A percentile compares a stretch with the other conserved stretches of the same genome.
These are phyloP conservation scores for Parachlorella kessleri DNA, from an alignment of 139 green algal species.

Conservation along the genomic window DNA sequence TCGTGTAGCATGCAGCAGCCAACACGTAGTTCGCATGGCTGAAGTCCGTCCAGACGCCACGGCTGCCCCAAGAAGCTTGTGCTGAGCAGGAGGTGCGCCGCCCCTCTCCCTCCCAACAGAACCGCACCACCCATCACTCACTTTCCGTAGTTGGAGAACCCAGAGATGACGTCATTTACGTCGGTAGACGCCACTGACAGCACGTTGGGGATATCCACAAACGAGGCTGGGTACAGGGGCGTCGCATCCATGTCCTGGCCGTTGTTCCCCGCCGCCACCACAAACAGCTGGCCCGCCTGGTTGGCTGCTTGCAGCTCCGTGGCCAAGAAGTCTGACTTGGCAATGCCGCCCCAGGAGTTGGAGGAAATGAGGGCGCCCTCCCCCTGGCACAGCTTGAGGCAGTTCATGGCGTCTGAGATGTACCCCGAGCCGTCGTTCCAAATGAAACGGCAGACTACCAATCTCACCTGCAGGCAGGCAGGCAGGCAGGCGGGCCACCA, in stretches of 20 bases:
- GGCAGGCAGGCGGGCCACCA: slow-evolving; percentile 25
- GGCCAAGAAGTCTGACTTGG: slow-evolving; percentile 27
- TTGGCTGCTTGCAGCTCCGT: slow-evolving; percentile 24
- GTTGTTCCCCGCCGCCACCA: slow-evolving; percentile 48
- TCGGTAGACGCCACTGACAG: slow-evolving; percentile 38
- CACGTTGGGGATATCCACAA: slow-evolving; percentile 32
- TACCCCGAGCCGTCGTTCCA: slow-evolving; percentile 31
- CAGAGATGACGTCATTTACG: slow-evolving; percentile 5
- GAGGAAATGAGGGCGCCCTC: slow-evolving; percentile 39
- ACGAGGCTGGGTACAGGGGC: slow-evolving; percentile 39
- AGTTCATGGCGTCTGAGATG: slow-evolving; percentile 48
- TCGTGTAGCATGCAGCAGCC: no score
- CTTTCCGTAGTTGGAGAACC: slow-evolving; percentile 34
- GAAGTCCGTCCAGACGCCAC: background rate
- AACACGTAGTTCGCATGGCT: no score
- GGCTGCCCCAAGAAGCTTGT: no score
- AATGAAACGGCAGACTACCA: slow-evolving; percentile 45
- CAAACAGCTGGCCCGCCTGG: slow-evolving; percentile 35
- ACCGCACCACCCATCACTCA: slow-evolving; percentile 2
- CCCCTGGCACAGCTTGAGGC: slow-evolving; percentile 32
- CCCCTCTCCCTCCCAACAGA: background rate
- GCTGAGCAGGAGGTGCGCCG: no score
- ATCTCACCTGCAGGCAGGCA: background rate
- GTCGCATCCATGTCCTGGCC: slow-evolving; percentile 35
- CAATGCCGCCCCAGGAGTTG: slow-evolving; percentile 51